Base-by-base conservation (phyloP, 441 rosid species). In the Omphalea diandra region DNA sequence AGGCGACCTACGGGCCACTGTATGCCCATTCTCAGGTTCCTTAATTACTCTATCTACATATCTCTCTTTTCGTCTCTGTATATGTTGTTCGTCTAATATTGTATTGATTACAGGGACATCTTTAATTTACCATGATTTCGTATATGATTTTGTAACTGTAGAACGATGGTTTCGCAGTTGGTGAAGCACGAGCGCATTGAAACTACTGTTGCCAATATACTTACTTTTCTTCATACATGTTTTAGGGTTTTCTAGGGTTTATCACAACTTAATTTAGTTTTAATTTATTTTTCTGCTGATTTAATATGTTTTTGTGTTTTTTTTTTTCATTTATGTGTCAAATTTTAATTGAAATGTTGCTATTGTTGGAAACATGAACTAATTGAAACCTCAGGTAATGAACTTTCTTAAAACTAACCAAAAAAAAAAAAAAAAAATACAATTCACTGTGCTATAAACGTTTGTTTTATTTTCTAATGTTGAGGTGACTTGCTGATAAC, bases 161-260 rank as follows among this genome's bases (percentile, higher is more conserved):
- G 97, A 78, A 91, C 95, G 40, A 82, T 94, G 93, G 98, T 90
- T n/a, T 94, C 98, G 27, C 97, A 91, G 72, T 56, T 94, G 85
- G 92, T 91, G 74, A 91, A 90, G 80, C 98, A 91, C 74, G 97
- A 94, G 75, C 84, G 97, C 5, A 87, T 91, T 22, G 97, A 91
- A 69, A 94, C 98, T 67, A 91, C 97, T 3, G 94, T 94, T 71
- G 86, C 97, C 11, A 94, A 90, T 89, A 97, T 85, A 72, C 26
- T 68, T 20, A 7, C 7, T 67, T 63, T 20, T 27, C 27, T 46
- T n/a, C n/a, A 52, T 61, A 40, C 12, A 11, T 4, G 32, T 24
- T 17, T 24, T 52, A 12, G 63, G 67, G 70, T 82, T n/a, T 72
- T 5, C 52, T 77, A 50, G 69, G 76, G 76, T 80, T 83, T 69